Percentiles rank a stretch among this genome's conserved stretches.
Evolutionary conservation across 1,284 basidiomycete species (phyloP).

Genomic region (Rhodotorula sp.): DNA sequence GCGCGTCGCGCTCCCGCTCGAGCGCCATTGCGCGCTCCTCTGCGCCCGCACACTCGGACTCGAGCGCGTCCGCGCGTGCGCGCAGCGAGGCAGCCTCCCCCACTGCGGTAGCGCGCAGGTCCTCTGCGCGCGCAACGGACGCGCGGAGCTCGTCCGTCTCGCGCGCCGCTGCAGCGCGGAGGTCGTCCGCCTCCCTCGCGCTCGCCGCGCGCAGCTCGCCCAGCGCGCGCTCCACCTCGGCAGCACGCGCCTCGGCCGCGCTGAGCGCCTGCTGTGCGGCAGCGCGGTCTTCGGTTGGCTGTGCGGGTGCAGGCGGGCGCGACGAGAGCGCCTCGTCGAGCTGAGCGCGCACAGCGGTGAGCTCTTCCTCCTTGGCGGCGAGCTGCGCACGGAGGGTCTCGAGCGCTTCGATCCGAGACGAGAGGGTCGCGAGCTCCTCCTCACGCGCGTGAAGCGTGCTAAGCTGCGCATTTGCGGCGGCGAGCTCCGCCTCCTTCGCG

Average conservation of each 20-base stretch:
- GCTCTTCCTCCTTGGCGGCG: background rate
- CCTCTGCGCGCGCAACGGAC: background rate
- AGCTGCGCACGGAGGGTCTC: constrained; percentile 33
- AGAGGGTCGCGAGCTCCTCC: background rate
- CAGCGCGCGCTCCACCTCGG: too few species aligned
- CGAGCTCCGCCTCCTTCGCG: background rate
- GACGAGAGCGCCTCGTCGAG: constrained; percentile 14
- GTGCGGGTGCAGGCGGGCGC: too few species aligned
- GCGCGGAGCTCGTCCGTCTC: background rate
- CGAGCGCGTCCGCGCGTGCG: constrained; percentile 7
- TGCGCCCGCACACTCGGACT: background rate
- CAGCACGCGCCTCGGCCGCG: too few species aligned
- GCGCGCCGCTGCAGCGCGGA: too few species aligned
- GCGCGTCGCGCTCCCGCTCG: too few species aligned
- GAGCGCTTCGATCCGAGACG: constrained; percentile 18
- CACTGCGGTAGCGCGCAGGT: too few species aligned
- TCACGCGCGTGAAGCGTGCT: too few species aligned
- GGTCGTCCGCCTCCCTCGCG: background rate
- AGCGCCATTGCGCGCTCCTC: too few species aligned
- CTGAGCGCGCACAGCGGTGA: background rate
- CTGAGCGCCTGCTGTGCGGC: too few species aligned
- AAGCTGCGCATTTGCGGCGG: background rate
- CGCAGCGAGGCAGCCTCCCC: constrained; percentile 36
- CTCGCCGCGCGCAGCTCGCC: too few species aligned
- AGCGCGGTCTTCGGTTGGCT: too few species aligned